Evolutionary conservation across 2,329 filamentous ascomycete species (phyloP), one percentile per base, ranked within the genome.

Genomic region (Cercospora sesami): DNA sequence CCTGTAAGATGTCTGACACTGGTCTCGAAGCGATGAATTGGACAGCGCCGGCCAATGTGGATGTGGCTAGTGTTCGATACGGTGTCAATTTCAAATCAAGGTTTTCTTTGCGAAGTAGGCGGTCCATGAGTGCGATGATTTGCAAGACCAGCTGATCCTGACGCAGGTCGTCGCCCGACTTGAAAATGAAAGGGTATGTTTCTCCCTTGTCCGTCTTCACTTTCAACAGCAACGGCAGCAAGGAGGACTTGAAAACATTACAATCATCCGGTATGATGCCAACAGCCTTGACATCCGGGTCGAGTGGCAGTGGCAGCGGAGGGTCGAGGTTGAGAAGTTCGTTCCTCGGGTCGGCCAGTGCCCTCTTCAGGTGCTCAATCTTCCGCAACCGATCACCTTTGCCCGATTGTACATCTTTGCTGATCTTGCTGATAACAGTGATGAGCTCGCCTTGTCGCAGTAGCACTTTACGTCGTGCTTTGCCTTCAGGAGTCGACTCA

Each of bases 101-200:
- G 69, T 99, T 98, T 78, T 99, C 95, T 77, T 98, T 97, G 68
- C 92, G 92, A 4, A 99, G 86, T 1, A 99, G 87, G 67, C 94
- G 92, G 75, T 99, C 95, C 95, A 99, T 99, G 16, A 99, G 86
- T 0, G 93, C 96, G 78, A 99, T 97, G 76, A 98, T 98, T 76
- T 92, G 95, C 64, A 99, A 96, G 39, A 99, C 94, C 2, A 99
- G 87, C 78, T 99, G 95, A 77, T 99, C 95, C 80, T 99, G 95
- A 14, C 95, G 91, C 62, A 99, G 84, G 78, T 99, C 95, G 77
- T 99, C 95, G 36, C 72, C 72, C 8, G 93, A 93, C 80, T 99
- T 99, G 87, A 99, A 99, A 63, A 98, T 91, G 71, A 99, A 91
- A 9, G 94, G 91, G 77, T 98, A 99, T 68, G 90, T 91, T 45